phyloP scores from a whole-genome alignment of 495 filamentous ascomycete genomes.

The Neurospora terricola region DNA sequence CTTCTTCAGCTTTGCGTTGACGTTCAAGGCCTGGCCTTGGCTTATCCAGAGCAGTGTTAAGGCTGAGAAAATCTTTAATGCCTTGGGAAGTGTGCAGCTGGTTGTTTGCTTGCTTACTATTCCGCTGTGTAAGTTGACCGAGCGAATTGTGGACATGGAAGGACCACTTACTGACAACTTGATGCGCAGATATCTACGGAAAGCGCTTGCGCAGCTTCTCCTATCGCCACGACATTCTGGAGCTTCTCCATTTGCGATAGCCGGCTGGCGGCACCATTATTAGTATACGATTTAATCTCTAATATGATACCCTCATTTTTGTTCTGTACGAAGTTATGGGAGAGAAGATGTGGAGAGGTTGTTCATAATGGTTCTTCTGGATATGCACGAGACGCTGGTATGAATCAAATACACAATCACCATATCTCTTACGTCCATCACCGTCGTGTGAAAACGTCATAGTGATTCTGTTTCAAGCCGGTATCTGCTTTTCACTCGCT shows the following conservation, averaged over 20 bases:
- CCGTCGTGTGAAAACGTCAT: not conserved
- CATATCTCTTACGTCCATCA: not conserved
- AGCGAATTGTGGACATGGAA: not conserved
- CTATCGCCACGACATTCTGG: slow-evolving; percentile 59
- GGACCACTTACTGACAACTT: slow-evolving; percentile 34
- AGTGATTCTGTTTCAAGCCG: not conserved
- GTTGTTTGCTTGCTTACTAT: slow-evolving; percentile 61
- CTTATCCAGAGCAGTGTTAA: slow-evolving; percentile 47
- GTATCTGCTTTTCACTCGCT: not conserved
- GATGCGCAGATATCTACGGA: slow-evolving; percentile 62
- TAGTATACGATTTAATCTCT: not conserved
- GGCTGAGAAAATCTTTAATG: slow-evolving; percentile 50
- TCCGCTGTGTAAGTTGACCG: slow-evolving; percentile 51
- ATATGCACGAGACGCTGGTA: not conserved
- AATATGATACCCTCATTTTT: not conserved
- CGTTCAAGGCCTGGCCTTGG: slow-evolving; percentile 76
- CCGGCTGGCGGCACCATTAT: not conserved
- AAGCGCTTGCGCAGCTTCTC: slow-evolving; percentile 68
- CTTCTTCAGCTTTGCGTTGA: slow-evolving; percentile 79
- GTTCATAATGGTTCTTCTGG: not conserved
- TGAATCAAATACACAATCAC: not conserved
- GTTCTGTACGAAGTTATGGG: not conserved
- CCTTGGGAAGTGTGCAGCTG: slow-evolving; percentile 66
- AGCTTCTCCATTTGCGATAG: slow-evolving; percentile 29
- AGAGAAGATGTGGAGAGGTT: not conserved